Percentiles rank a stretch among this genome's conserved stretches.
These are phyloP conservation scores for Phytophthora syringae DNA, from an alignment of 352 stramenopile species.

Conservation along the genomic window DNA sequence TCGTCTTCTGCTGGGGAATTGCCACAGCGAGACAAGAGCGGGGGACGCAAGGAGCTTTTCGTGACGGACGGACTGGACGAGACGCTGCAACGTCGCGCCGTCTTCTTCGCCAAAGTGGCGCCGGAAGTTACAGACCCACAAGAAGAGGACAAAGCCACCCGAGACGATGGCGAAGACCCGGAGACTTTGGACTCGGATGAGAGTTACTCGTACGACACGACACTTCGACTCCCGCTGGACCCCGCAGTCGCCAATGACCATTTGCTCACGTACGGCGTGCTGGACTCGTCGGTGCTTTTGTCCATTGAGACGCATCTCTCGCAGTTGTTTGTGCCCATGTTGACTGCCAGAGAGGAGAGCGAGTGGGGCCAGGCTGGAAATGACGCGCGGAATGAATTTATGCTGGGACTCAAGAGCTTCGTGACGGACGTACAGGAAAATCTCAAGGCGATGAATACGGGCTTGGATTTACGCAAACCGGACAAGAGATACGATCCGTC, in stretches of 20 bases:
- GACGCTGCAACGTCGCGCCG: constrained; percentile 62
- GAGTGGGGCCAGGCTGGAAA: constrained; percentile 76
- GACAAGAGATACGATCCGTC: constrained; percentile 82
- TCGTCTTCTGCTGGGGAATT: constrained; percentile 22
- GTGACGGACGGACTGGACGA: constrained; percentile 82
- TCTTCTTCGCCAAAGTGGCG: constrained; percentile 81
- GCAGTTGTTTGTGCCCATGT: constrained; percentile 73
- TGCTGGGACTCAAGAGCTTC: constrained; percentile 82
- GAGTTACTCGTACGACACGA: constrained; percentile 21
- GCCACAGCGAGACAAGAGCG: constrained; percentile 4
- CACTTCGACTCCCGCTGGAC: constrained; percentile 43
- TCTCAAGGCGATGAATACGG: constrained; percentile 89
- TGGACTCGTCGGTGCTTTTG: constrained; percentile 72
- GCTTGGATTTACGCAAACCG: constrained; percentile 88
- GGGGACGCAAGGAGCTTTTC: constrained; percentile 69
- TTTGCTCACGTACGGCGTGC: constrained; percentile 69
- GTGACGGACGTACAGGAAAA: constrained; percentile 89
- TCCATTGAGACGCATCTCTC: constrained; percentile 78
- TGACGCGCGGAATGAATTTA: constrained; percentile 84
- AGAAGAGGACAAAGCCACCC: constrained; percentile 11
- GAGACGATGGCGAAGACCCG: constrained; percentile 17
- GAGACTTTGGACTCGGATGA: constrained; percentile 26
- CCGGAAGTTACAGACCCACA: constrained; percentile 15
- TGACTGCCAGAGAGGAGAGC: constrained; percentile 34
- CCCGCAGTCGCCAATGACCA: constrained; percentile 77